A percentile compares a stretch with the other conserved stretches of the same genome.
Conservation (phyloP, 2,329 filamentous ascomycete genomes). For the Cordyceps cicadae region DNA sequence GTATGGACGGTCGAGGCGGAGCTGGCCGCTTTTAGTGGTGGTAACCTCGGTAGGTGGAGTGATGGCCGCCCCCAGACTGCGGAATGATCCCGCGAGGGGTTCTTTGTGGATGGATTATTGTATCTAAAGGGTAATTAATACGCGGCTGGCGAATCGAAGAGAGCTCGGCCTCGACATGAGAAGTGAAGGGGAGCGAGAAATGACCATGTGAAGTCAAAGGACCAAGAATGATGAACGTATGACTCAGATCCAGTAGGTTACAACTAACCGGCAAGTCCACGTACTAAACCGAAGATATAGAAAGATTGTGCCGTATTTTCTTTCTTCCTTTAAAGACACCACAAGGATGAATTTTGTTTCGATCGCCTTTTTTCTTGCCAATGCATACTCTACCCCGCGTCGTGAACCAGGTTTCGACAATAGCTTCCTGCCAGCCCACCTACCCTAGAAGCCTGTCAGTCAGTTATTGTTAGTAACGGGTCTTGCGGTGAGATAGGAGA, state of each 20-base stretch:
- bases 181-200: too few species aligned
- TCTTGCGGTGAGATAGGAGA: neutral
- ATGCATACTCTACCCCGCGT: neutral
- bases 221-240: too few species aligned
- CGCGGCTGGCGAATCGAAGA: too few species aligned
- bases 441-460: neutral
- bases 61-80: neutral
- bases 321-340: neutral
- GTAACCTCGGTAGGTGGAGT: slow-evolving; percentile 1
- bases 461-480: neutral
- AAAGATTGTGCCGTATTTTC: neutral
- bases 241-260: too few species aligned
- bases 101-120: neutral
- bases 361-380: too few species aligned
- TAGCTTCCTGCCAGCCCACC: neutral
- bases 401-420: neutral
- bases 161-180: too few species aligned
- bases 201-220: too few species aligned
- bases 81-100: neutral
- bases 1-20: neutral
- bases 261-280: too few species aligned
- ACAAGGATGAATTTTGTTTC: too few species aligned
- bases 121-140: too few species aligned
- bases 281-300: neutral
- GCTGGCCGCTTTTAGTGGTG: neutral